Evolutionary conservation across 225 moss, liverwort and hornwort genomes (phyloP), one percentile per base, ranked within the genome.

Genomic region (Sphagnum tenellum): DNA sequence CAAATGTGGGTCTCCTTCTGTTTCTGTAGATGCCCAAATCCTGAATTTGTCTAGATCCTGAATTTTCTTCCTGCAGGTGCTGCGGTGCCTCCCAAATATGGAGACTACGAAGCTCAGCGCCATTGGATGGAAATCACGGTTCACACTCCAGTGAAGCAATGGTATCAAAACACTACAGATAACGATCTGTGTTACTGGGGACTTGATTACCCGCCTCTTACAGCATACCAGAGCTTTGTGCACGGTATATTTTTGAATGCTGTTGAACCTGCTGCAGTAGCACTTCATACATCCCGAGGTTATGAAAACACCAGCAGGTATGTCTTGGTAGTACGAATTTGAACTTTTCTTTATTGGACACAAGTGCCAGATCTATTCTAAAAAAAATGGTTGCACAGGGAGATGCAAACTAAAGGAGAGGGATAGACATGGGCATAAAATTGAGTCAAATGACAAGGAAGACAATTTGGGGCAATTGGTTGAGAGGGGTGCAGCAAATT

Each of bases 71-170:
- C 56, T 61, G 65, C 78, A 95, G 95, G 95, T 64, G 85, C 81
- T 60, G 75, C 78, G 47, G 70, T 80, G 2, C 74, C 81, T 67
- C 90, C 93, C 4, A 88, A 85, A 66, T 98, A 76, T 81, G 98
- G 98, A 12, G 98, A 98, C 49, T 98, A 93, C 64, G 98, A 98
- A 82, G 98, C 93, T 59, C 98, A 98, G 75, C 82, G 96, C 65
- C 96, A 98, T 67, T 98, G 96, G 96, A 98, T 98, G 96, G 96
- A 98, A 74, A 87, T 98, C 50, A 89, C 96, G 14, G 47, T 89
- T n/a, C 90, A 98, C 54, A 92, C 85, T 64, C 92, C 96, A 29
- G 82, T 86, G 3, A 77, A 54, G 61, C 81, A 92, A 46, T 98
- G 96, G 96, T 98, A 98, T 64, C 66, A 67, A 65, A 87, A 89